These are phyloP conservation scores for Brasenia schreberi DNA, from an alignment of 164 flowering plant species.

Conservation along the genomic window DNA sequence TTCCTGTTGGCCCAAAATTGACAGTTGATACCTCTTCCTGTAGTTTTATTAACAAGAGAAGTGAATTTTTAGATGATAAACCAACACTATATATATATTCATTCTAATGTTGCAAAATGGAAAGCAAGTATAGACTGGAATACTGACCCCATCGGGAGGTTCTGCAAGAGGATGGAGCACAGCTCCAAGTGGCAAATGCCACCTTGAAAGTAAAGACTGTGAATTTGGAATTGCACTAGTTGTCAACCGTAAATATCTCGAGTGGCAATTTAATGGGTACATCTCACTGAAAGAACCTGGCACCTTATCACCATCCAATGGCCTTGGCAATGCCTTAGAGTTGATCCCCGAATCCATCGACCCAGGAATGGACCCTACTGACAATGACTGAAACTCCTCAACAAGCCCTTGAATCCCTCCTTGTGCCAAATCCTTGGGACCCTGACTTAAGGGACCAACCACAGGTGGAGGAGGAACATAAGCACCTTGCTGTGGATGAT, in stretches of 20 bases:
- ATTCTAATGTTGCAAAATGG: too few relatives aligned
- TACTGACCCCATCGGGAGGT: conserved; percentile 86
- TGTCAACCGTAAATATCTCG: conserved; percentile 72
- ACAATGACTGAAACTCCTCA: conserved; percentile 74
- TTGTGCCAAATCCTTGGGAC: conserved; percentile 28
- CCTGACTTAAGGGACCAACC: conserved; percentile 19
- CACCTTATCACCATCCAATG: conserved; percentile 78
- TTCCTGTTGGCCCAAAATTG: conserved; percentile 70
- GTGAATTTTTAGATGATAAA: too few relatives aligned
- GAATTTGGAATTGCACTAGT: conserved; percentile 80
- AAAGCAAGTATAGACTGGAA: too few relatives aligned
- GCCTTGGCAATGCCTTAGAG: conserved; percentile 66
- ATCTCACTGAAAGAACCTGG: conserved; percentile 37
- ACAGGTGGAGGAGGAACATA: conserved; percentile 33
- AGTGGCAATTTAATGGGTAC: conserved; percentile 64
- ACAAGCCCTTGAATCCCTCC: conserved; percentile 45
- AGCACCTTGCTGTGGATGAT: conserved; percentile 40
- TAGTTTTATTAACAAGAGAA: too few relatives aligned
- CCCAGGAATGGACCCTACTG: conserved; percentile 73
- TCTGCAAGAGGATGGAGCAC: conserved; percentile 96
- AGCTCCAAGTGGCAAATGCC: conserved; percentile 97
- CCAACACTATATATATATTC: too few relatives aligned
- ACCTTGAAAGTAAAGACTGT: conserved; percentile 74
- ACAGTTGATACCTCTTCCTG: conserved; percentile 94
- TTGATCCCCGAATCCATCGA: conserved; percentile 71